A percentile compares a stretch with the other conserved stretches of the same genome.
phyloP scores from a whole-genome alignment of 805 yeast species.

The Myxozyma neotropica region DNA sequence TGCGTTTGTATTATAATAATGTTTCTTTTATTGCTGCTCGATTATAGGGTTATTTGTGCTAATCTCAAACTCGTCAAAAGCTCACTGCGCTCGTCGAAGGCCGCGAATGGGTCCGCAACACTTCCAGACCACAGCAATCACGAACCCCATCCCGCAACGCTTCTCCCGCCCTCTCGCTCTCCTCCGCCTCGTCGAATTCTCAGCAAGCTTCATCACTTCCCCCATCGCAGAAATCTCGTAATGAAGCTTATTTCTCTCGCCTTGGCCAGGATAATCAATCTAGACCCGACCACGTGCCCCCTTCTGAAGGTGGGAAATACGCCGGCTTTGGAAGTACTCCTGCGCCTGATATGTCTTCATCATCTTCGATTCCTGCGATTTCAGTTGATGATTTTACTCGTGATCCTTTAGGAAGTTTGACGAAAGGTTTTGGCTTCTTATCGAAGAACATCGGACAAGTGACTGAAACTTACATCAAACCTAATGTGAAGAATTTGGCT shows the following conservation, averaged over 20 bases:
- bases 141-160: conserved; percentile 16
- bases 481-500: conserved; percentile 79
- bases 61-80: conserved; percentile 7
- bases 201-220: conserved; percentile 20
- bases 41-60: background rate
- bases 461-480: conserved; percentile 84
- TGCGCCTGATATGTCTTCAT: conserved; percentile 28
- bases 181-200: conserved; percentile 24
- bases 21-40: background rate
- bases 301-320: conserved; percentile 91
- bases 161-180: conserved; percentile 27
- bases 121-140: conserved; percentile 14
- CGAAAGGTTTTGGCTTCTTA: conserved; percentile 93
- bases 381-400: conserved; percentile 46
- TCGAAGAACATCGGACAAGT: conserved; percentile 73
- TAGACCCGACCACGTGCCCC: conserved; percentile 79
- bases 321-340: conserved; percentile 86
- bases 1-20: too few relatives aligned
- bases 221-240: conserved; percentile 51
- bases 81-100: conserved; percentile 77
- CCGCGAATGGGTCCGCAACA: conserved; percentile 51
- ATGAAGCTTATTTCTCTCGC: conserved; percentile 79
- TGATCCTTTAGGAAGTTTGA: conserved; percentile 88
- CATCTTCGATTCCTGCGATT: conserved; percentile 15
- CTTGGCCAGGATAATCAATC: conserved; percentile 71